Evolutionary conservation across 129 eudicot species (phyloP).

Genomic region (Chrysanthemum makinoi): DNA sequence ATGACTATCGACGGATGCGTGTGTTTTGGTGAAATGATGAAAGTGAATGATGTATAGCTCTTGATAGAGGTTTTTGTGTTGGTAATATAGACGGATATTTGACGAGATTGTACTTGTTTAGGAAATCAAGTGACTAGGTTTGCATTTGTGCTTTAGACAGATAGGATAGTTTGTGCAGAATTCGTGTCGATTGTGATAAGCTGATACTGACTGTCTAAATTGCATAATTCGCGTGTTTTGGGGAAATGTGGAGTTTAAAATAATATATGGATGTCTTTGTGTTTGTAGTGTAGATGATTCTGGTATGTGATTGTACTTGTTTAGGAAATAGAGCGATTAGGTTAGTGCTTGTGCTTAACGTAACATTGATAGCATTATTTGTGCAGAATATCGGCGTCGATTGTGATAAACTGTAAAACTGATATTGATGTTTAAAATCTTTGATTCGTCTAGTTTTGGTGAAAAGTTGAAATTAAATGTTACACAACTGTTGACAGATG

Average conservation of each 20-base stretch:
- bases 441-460: not conserved
- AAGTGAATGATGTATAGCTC: not conserved
- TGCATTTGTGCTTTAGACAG: too few relatives aligned
- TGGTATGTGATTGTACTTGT: slow-evolving; percentile 19
- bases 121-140: too few relatives aligned
- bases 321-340: not conserved
- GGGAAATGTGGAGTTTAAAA: slow-evolving; percentile 13
- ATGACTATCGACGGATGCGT: not conserved
- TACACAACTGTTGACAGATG: slow-evolving; percentile 10
- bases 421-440: not conserved
- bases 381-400: not conserved
- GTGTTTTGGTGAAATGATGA: not conserved
- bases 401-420: slow-evolving; percentile 5
- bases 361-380: too few relatives aligned
- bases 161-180: too few relatives aligned
- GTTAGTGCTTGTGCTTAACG: not conserved
- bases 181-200: slow-evolving; percentile 4
- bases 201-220: not conserved
- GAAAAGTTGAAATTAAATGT: slow-evolving; percentile 17
- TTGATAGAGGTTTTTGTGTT: not conserved
- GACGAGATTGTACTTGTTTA: not conserved
- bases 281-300: slow-evolving; percentile 10
- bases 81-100: not conserved
- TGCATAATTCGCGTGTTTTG: too few relatives aligned
- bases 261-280: not conserved